Evolutionary conservation across 768 basidiomycete species (phyloP), one percentile per base, ranked within the genome.

Genomic region (Lactarius hengduanensis): DNA sequence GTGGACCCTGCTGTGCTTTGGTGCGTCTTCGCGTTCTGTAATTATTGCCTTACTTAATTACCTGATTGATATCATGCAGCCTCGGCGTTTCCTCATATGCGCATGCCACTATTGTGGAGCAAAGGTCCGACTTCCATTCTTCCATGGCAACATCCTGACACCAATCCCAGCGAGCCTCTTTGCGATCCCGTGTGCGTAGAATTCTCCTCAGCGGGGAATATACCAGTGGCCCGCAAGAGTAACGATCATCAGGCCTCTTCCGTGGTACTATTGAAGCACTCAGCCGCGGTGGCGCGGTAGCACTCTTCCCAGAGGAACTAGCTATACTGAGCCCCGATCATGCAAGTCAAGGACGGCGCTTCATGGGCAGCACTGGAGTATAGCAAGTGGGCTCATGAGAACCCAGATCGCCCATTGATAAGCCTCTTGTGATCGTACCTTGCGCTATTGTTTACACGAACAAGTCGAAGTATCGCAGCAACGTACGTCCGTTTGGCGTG

Each of bases 321-420:
- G 89, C 72, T 96, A 98, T 77, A 97, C 95, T 3, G 93, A 95
- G 73, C 94, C 96, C 11, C 84, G 87, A 93, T 98, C 71, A 89
- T 96, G 85, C 91, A 94, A 69, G 86, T 93, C 73, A 92, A 92
- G 73, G 96, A 98, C 72, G 96, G 96, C 34, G 91, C 92, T 40
- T 87, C 95, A 13, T 98, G 95, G 95, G 90, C 94, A 58, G 92
- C 95, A 5, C 81, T 98, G 69, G 97, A 98, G 77, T 98, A 95
- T 76, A 82, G 86, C 11, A 89, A 90, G 72, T 95, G 92, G 86
- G 80, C 85, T 43, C 78, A 78, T 67, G 85, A 87, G 63, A 80
- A 86, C 71, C 80, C 84, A 32, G 80, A 80, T 66, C 74, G 76
- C 60, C 71, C 66, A 15, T 67, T 55, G 61, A 67, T 60, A 77